Percentiles rank a stretch among this genome's conserved stretches.
Evolutionary conservation across 1,284 basidiomycete genomes (phyloP).

Genomic region (Dichomitus squalens): DNA sequence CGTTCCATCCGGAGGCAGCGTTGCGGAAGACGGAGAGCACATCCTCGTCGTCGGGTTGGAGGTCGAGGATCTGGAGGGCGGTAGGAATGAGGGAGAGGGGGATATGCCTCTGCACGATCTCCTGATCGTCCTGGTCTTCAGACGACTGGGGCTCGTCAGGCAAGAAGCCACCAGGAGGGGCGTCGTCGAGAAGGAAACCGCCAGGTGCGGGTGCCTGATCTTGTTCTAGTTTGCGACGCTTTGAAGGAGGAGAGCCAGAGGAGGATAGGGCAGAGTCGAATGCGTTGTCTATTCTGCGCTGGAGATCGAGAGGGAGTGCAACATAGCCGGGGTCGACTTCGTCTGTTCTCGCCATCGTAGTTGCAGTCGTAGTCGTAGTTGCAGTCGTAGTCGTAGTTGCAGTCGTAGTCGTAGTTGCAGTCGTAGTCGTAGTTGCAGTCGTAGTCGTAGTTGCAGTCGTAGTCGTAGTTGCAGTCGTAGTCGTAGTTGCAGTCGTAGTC

Average conservation of each 20-base stretch:
- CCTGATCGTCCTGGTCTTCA: slow-evolving; percentile 12
- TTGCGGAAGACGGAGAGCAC: slow-evolving; percentile 69
- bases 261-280: slow-evolving; percentile 23
- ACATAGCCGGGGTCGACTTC: slow-evolving; percentile 27
- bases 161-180: slow-evolving; percentile 6
- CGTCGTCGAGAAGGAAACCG: slow-evolving; percentile 21
- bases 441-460: not conserved
- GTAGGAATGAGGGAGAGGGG: slow-evolving; percentile 57
- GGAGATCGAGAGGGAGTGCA: slow-evolving; percentile 22
- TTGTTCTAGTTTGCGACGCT: slow-evolving; percentile 23
- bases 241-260: slow-evolving; percentile 14
- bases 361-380: too few species aligned
- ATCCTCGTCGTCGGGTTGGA: slow-evolving; percentile 68
- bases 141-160: slow-evolving; percentile 2
- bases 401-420: not conserved
- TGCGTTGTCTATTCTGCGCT: slow-evolving; percentile 31
- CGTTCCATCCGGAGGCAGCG: slow-evolving; percentile 67
- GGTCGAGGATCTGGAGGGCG: slow-evolving; percentile 64
- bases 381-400: too few species aligned
- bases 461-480: too few species aligned
- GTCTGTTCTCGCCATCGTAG: slow-evolving; percentile 15
- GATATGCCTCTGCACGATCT: slow-evolving; percentile 36
- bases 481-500: too few species aligned
- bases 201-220: slow-evolving; percentile 18
- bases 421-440: not conserved